Evolutionary conservation across 495 filamentous ascomycete species (phyloP), one percentile per base, ranked within the genome.

Genomic region (Aspergillus steynii): DNA sequence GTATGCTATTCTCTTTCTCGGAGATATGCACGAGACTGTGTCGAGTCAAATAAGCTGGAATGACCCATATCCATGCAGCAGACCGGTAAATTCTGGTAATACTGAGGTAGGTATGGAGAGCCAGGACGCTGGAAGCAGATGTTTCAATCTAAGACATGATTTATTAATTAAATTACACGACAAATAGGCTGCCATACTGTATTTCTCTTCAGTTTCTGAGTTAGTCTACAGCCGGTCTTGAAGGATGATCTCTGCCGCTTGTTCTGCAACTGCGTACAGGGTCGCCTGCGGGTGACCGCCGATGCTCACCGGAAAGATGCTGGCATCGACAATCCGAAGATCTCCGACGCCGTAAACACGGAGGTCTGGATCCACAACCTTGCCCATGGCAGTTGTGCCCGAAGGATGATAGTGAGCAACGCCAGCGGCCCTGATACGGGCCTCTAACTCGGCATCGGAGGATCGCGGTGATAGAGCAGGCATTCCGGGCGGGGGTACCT

Each of bases 251-350:
- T 53, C 50, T 4, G 58, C 58, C 14, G 50, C 58, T 27, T 54
- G 49, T 37, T 60, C 58, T 15, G 58, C 50, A 29, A 60, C 50
- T 27, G 50, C 58, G 32, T 60, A 60, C n/a, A 54, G 4, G 7
- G 50, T 48, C 5, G 48, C 48, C 50, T 52, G 49, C 3, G 32
- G 49, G 48, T 60, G 50, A 1, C 50, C 50, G 3, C 50, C 32
- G 25, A 60, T 49, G 9, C 29, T 26, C 10, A 47, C 27, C 8
- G 58, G 58, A 4, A 60, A 42, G 25, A 60, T 9, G 51, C 45
- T 50, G 1, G 48, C 48, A 10, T 42, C 37, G 37, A 42, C 37
- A 42, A 42, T 10, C 5, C 37, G 37, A 42, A 42, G 37, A 10
- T 58, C 51, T 34, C 15, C 8, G 12, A 29, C 45, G 5, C 58